Conservation (phyloP, 495 filamentous ascomycete genomes). For the Chaetomidium leptoderma region DNA sequence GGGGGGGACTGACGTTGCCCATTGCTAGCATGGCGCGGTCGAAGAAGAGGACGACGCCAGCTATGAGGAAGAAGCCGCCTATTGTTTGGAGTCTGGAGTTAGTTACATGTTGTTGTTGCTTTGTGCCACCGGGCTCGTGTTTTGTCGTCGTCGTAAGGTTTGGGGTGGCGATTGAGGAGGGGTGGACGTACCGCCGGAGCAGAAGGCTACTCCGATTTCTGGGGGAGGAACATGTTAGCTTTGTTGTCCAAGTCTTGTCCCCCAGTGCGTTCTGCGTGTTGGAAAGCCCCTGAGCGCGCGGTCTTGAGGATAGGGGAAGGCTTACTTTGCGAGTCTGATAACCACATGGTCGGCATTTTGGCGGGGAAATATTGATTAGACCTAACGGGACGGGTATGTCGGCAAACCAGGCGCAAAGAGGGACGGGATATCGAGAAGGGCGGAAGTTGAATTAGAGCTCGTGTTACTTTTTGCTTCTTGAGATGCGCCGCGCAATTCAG, state of each 20-base stretch:
- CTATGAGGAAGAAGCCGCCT: conserved; percentile 91
- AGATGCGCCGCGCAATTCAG: conserved; percentile 8
- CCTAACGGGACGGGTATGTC: not conserved
- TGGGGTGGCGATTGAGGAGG: not conserved
- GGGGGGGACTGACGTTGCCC: conserved; percentile 51
- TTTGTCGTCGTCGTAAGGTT: not conserved
- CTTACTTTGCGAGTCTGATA: conserved; percentile 92
- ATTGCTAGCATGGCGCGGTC: conserved; percentile 78
- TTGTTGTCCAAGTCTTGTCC: conserved; percentile 1
- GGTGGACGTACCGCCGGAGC: conserved; percentile 78
- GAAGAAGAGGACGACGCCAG: conserved; percentile 93
- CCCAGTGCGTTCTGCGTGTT: not conserved
- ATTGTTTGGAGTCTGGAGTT: not conserved
- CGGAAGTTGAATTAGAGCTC: not conserved
- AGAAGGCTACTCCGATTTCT: conserved; percentile 97
- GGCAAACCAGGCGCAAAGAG: not conserved
- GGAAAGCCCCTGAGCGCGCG: not conserved
- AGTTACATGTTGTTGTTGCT: conserved; percentile 5
- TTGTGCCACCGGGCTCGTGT: not conserved
- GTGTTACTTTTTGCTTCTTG: not conserved
- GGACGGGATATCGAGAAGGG: not conserved
- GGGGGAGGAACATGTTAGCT: conserved; percentile 24
- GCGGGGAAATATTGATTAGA: not conserved
- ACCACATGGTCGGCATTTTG: conserved; percentile 71
- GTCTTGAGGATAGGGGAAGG: conserved; percentile 8